phyloP scores from a whole-genome alignment of 495 filamentous ascomycete genomes.

The Penicillium silybi region DNA sequence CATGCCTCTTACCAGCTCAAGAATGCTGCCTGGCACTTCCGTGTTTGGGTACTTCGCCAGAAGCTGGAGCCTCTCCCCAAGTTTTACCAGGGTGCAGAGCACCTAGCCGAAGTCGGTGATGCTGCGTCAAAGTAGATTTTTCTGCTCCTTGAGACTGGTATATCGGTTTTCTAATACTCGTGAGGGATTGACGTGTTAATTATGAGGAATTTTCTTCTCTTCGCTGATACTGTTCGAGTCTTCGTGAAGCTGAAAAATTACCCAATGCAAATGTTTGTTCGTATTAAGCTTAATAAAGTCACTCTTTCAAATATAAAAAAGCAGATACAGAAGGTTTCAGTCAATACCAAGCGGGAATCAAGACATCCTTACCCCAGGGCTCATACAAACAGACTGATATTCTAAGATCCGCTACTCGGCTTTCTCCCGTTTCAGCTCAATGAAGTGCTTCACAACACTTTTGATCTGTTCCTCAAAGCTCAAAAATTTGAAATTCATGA shows the following conservation, averaged over 20 bases:
- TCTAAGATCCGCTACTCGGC: neutral
- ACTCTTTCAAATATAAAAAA: neutral
- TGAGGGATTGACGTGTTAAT: neutral
- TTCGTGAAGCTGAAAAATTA: neutral
- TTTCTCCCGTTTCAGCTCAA: neutral
- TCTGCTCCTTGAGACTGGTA: neutral
- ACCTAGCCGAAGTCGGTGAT: slow-evolving; percentile 33
- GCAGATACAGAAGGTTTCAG: neutral
- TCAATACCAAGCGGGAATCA: neutral
- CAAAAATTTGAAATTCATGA: neutral
- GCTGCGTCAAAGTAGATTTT: slow-evolving; percentile 2
- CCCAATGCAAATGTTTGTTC: neutral
- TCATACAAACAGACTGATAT: neutral
- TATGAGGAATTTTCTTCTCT: too few relatives aligned
- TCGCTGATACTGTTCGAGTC: neutral
- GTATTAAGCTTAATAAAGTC: neutral
- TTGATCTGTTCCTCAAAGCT: slow-evolving; percentile 1
- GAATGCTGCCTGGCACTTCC: slow-evolving; percentile 49
- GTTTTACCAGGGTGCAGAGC: slow-evolving; percentile 39
- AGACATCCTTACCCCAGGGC: too few relatives aligned
- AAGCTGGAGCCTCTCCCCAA: slow-evolving; percentile 42
- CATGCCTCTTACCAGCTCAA: slow-evolving; percentile 46
- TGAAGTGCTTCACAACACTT: neutral
- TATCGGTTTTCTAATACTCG: neutral
- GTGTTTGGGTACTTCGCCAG: slow-evolving; percentile 47